Percentiles rank a stretch among this genome's conserved stretches.
Conservation (phyloP, 2,329 filamentous ascomycete genomes). For the Diaporthe capsici region DNA sequence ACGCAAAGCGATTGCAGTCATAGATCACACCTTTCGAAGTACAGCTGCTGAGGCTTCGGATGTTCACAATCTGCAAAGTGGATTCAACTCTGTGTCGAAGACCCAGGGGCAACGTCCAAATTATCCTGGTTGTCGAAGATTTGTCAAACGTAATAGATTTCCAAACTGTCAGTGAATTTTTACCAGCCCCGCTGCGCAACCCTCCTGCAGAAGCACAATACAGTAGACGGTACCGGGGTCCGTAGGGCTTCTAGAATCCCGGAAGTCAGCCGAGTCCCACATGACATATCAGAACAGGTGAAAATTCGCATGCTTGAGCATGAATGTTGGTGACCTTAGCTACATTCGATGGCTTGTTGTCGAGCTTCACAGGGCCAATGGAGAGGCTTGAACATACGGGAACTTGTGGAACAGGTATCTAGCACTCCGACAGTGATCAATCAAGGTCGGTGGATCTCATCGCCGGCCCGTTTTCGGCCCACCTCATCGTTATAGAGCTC, state of each 20-base stretch:
- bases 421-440: neutral
- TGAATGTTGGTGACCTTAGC: neutral
- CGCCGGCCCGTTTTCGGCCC: constrained; percentile 1
- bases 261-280: neutral
- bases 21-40: no score
- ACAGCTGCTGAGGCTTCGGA: no score
- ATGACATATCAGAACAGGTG: neutral
- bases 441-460: neutral
- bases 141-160: constrained; percentile 1
- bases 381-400: no score
- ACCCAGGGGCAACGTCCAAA: no score
- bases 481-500: neutral
- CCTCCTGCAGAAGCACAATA: neutral
- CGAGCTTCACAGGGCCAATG: neutral
- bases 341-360: neutral
- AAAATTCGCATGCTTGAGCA: neutral
- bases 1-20: no score
- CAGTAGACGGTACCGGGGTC: neutral
- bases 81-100: no score
- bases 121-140: no score
- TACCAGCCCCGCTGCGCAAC: neutral
- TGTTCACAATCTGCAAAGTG: no score
- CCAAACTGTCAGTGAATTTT: neutral
- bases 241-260: neutral
- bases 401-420: neutral